Evolutionary conservation across 768 basidiomycete species (phyloP), one percentile per base, ranked within the genome.

Genomic region (Collybia sp.): DNA sequence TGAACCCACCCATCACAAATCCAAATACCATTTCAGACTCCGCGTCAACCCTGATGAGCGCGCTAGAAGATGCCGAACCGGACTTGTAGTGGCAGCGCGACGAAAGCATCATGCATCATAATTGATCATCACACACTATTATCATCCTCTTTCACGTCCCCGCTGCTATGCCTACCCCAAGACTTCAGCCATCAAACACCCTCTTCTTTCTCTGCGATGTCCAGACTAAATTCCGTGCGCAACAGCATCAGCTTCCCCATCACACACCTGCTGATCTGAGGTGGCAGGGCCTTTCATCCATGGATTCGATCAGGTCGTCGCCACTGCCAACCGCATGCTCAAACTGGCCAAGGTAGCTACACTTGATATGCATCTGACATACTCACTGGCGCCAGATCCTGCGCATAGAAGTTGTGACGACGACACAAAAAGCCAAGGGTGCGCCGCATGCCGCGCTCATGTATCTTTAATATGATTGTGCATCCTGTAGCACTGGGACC

Each of bases 391-490:
- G 42, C 12, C 46, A 85, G 80, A 64, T 85, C 44, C 70, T 87
- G 35, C 70, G 77, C 42, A 76, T 88, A 39, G 82, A 82, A 36
- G 82, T 94, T 9, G 60, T 93, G n/a, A 79, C 72, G 17, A 93
- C 93, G 0, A 92, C 91, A 50, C 92, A 95, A 65, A 88, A 89
- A 57, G 75, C 87, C 2, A 80, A 69, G 76, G 87, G 89, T 86
- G 58, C n/a, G 39, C 31, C 37, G 5, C 36, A 40, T 33, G 32
- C 43, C 38, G 43, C 18, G 42, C 16, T 38, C 31, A 20, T 25
- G 25, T 46, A 12, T 37, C 25, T 41, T 43, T 39, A 20, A 15
- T 30, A 35, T 42, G 18, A 34, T 25, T 38, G 16, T 36, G 35
- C 33, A 40, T 20, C 40, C 10, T 49, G 8, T 25, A 89, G 87